Base-by-base conservation (phyloP, 169 alveolate species). In the Eimeria mitis region DNA sequence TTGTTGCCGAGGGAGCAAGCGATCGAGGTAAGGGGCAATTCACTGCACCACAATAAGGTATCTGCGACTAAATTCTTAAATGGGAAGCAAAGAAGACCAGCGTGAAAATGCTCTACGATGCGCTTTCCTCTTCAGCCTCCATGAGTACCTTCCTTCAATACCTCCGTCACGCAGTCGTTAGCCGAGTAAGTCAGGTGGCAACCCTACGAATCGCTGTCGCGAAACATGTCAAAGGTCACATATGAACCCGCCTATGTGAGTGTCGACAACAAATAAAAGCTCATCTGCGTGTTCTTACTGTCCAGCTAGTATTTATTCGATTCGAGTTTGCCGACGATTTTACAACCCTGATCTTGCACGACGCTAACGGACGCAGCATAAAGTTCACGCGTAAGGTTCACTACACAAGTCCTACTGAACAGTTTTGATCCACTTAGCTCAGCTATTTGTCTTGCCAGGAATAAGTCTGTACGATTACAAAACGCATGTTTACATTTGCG, bases 341-440 rank as follows among this genome's bases (percentile, higher is more conserved):
- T 40, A 40, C 92, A 42, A 37, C 16, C 44, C 92, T 85, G 31
- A 42, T 28, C 34, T 44, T 85, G 49, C 79, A 85, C 21, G 92
- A 85, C 81, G 5, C 76, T 47, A 63, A 85, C 79, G 92, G 92
- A 42, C 92, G 92, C 59, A 85, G 92, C 79, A 25, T 85, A 1
- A 34, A 37, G 47, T 85, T 85, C 42, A 85, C 40, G 19, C 92
- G 92, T 85, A 85, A 37, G 91, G 44, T 85, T 8, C 88, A 44
- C 40, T 25, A 44, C 63, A 21, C 44, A 44, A 8, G 42, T 56
- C 52, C 2, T 28, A 0, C 6, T 16, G n/a, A 19, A 5, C 31
- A 28, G 25, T 19, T 37, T 71, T 54, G n/a, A 40, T 40, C 28
- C 52, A 13, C 14, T 4, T 31, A n/a, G 13, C 0, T 2, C 28